A percentile compares a stretch with the other conserved stretches of the same genome.
Conservation (phyloP, 208 protist species). For the Leishmania lainsoni region DNA sequence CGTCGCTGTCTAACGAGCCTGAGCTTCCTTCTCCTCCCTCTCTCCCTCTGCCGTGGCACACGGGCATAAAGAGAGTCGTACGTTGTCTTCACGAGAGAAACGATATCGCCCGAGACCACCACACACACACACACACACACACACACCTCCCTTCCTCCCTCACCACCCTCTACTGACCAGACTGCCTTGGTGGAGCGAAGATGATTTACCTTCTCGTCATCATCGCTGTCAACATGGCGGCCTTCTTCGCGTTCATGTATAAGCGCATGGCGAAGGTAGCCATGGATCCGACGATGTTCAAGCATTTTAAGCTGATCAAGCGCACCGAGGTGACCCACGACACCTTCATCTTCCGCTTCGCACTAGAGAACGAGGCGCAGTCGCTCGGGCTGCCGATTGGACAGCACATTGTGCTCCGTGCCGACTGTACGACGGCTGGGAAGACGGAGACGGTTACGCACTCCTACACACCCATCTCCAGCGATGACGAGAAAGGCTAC, state of each 20-base stretch:
- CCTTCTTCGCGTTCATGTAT: constrained; percentile 34
- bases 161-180: background rate
- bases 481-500: constrained; percentile 87
- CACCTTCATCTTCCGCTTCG: constrained; percentile 84
- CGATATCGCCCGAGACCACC: background rate
- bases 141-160: background rate
- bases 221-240: constrained; percentile 26
- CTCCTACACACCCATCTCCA: constrained; percentile 92
- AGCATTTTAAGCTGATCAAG: constrained; percentile 58
- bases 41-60: too few species aligned
- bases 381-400: constrained; percentile 83
- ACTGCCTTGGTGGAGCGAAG: background rate
- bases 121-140: background rate
- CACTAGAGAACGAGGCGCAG: constrained; percentile 46
- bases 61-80: too few species aligned
- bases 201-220: constrained; percentile 29
- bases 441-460: constrained; percentile 67
- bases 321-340: constrained; percentile 72
- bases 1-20: too few species aligned
- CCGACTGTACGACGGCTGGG: constrained; percentile 38
- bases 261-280: constrained; percentile 35
- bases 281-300: constrained; percentile 57
- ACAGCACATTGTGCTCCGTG: constrained; percentile 75
- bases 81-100: background rate
- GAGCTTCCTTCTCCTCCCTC: too few species aligned